Conservation (phyloP, 352 stramenopile genomes). For the Phytophthora idaei region DNA sequence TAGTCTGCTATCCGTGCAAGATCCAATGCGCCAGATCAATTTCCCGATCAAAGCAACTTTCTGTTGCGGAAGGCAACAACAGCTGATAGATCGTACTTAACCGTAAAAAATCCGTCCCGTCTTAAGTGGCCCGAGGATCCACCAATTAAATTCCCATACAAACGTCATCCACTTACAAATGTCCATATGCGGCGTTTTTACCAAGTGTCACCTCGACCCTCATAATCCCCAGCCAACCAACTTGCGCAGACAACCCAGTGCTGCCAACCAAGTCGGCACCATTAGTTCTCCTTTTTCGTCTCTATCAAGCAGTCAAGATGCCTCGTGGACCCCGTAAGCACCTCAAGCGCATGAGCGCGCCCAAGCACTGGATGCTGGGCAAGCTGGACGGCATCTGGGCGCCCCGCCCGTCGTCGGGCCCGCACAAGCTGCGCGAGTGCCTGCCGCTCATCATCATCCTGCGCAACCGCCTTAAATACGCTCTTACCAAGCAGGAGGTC, state of each 20-base stretch:
- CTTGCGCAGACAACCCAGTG: not conserved
- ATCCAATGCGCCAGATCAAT: too few relatives aligned
- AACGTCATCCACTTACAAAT: slow-evolving; percentile 14
- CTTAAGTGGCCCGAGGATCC: not conserved
- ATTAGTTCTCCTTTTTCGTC: slow-evolving; percentile 68
- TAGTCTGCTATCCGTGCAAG: too few relatives aligned
- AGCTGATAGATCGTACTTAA: slow-evolving; percentile 1
- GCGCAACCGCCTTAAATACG: slow-evolving; percentile 99
- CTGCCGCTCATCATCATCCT: slow-evolving; percentile 98
- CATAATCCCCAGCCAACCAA: slow-evolving; percentile 37
- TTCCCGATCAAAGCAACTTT: too few relatives aligned
- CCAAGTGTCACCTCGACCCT: not conserved
- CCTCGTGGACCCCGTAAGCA: slow-evolving; percentile 88
- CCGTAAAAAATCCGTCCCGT: not conserved
- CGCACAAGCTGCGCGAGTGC: slow-evolving; percentile 99
- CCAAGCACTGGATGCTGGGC: slow-evolving; percentile 91
- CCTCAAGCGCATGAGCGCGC: slow-evolving; percentile 87
- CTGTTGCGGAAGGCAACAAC: not conserved
- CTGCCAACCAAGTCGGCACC: not conserved
- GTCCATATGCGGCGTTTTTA: slow-evolving; percentile 9
- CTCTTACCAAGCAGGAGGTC: slow-evolving; percentile 98
- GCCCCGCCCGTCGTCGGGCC: slow-evolving; percentile 94
- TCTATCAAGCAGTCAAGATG: slow-evolving; percentile 60
- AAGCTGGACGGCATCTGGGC: slow-evolving; percentile 93
- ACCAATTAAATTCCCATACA: slow-evolving; percentile 2